Evolutionary conservation across 2,329 filamentous ascomycete species (phyloP).

Genomic region (Aureobasidium sp.): DNA sequence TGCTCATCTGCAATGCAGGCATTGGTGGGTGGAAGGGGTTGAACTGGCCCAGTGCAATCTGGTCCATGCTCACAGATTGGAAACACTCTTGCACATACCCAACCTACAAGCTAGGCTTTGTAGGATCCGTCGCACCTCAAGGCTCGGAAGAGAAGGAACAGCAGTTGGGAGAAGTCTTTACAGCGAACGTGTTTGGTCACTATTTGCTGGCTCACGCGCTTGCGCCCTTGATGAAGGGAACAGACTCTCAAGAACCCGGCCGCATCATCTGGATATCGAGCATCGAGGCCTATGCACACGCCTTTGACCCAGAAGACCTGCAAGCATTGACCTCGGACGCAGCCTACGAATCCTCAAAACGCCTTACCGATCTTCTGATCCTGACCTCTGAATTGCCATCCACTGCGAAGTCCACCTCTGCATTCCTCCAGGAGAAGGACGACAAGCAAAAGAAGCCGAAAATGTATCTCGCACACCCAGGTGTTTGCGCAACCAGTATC

Average conservation of each 20-base stretch:
- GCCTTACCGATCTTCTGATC: slow-evolving; percentile 75
- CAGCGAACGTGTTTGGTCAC: slow-evolving; percentile 90
- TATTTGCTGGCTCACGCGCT: slow-evolving; percentile 81
- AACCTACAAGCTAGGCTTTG: slow-evolving; percentile 58
- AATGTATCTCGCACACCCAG: slow-evolving; percentile 77
- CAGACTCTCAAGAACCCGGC: slow-evolving; percentile 35
- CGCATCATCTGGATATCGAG: slow-evolving; percentile 84
- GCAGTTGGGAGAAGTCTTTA: slow-evolving; percentile 70
- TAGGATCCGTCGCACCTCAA: slow-evolving; percentile 48
- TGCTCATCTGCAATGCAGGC: slow-evolving; percentile 77
- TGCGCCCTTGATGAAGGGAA: slow-evolving; percentile 59
- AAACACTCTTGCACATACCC: slow-evolving; percentile 68
- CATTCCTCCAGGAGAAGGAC: slow-evolving; percentile 42
- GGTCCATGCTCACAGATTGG: slow-evolving; percentile 52
- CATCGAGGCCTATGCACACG: slow-evolving; percentile 56
- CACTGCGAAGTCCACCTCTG: slow-evolving; percentile 47
- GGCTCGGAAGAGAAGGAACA: slow-evolving; percentile 17
- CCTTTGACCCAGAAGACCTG: slow-evolving; percentile 61
- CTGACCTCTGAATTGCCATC: slow-evolving; percentile 63
- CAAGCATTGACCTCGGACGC: slow-evolving; percentile 57
- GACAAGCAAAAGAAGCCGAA: slow-evolving; percentile 41
- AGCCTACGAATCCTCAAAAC: slow-evolving; percentile 82
- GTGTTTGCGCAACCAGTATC: slow-evolving; percentile 74
- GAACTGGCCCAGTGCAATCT: slow-evolving; percentile 56
- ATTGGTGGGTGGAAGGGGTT: slow-evolving; percentile 80